Evolutionary conservation across 768 basidiomycete genomes (phyloP), one percentile per base, ranked within the genome.

Genomic region (Suillus placidus): DNA sequence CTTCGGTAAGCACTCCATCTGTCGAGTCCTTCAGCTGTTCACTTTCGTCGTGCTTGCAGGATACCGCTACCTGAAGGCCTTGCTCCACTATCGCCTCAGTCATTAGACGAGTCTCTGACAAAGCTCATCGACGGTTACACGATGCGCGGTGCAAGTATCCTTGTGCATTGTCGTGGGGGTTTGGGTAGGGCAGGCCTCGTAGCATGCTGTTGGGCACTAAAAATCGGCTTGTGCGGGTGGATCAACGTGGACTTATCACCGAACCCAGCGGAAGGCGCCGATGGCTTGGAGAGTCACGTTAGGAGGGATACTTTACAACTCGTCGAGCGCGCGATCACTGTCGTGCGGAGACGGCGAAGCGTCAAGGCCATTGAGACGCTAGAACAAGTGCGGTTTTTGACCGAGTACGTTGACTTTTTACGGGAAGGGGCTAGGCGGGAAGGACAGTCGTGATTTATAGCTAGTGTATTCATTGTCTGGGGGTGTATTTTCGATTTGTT

Each of bases 91-190:
- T 81, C 83, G 20, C 76, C 87, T 8, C 79, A 80, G 8, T 81
- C 73, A 18, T 79, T 98, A 37, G 92, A 97, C 73, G 80, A 74
- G 0, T 84, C 91, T 63, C 80, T 99, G 4, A 81, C 83, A 8
- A 80, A 82, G 52, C 76, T 97, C 62, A 89, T 95, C 51, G 76
- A 85, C 26, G 75, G 76, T 5, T 97, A 97, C 72, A 91, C 95
- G 0, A 80, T 95, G 4, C 80, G 79, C 6, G 94, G 95, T 3
- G 73, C 85, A 0, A 83, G 87, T 10, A 84, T 95, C 10, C 83
- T 97, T 13, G 91, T 91, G 14, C 97, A 98, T 71, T 99, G 97
- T 74, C 87, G 96, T 20, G 96, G 96, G 18, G 97, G 97, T 4
- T 91, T 99, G 8, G 96, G 96, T 3, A 86, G 96, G 20, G 97